Evolutionary conservation across 257 asterid genomes (phyloP).

Genomic region (Ballota nigra): DNA sequence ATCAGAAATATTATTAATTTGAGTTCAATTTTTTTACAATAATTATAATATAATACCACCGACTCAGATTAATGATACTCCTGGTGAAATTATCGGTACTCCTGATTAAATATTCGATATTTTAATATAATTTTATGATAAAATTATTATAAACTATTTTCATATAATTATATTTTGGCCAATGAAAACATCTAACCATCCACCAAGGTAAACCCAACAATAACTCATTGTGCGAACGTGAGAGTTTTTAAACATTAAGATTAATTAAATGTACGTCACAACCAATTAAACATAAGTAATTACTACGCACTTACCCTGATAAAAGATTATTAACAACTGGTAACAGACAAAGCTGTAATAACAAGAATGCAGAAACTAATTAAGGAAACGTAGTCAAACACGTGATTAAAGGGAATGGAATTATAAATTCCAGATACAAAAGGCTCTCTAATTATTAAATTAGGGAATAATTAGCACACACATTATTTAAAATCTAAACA

Average conservation of each 20-base stretch:
- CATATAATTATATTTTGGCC: too few relatives aligned
- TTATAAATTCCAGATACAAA: neutral
- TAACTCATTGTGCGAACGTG: neutral
- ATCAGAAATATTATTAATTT: too few relatives aligned
- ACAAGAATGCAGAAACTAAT: neutral
- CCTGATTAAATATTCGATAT: too few relatives aligned
- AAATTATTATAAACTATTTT: too few relatives aligned
- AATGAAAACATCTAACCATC: neutral
- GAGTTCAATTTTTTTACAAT: too few relatives aligned
- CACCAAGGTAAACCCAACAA: neutral
- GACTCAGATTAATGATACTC: too few relatives aligned
- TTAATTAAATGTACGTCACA: neutral
- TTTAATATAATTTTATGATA: too few relatives aligned
- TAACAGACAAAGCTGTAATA: neutral
- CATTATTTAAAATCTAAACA: neutral
- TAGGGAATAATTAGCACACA: neutral
- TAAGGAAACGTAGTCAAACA: neutral
- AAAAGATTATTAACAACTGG: neutral
- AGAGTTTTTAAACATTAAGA: neutral
- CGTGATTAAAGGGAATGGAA: neutral
- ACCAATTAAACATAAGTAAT: neutral
- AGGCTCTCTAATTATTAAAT: neutral
- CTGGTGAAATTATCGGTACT: too few relatives aligned
- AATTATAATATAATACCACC: too few relatives aligned
- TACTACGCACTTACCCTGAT: neutral